Evolutionary conservation across 805 yeast species (phyloP).

Genomic region (Naumovozyma baii): DNA sequence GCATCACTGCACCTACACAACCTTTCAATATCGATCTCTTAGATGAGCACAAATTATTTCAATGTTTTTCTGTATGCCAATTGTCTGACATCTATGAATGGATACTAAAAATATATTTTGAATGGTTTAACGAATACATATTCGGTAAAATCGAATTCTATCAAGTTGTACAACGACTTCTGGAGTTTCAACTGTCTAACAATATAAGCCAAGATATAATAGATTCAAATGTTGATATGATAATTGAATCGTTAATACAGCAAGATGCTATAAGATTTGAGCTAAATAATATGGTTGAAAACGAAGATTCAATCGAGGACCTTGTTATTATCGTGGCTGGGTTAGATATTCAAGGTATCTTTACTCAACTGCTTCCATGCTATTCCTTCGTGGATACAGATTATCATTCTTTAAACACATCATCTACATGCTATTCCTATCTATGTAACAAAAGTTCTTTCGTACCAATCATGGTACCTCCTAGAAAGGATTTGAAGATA

Average conservation of each 20-base stretch:
- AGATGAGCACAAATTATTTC: slow-evolving; percentile 39
- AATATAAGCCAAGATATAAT: slow-evolving; percentile 43
- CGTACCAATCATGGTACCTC: slow-evolving; percentile 6
- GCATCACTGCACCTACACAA: slow-evolving; percentile 40
- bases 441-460: slow-evolving; percentile 13
- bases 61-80: slow-evolving; percentile 39
- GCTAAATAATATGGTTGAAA: slow-evolving; percentile 8
- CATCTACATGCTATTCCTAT: slow-evolving; percentile 40
- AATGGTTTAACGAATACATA: slow-evolving; percentile 44
- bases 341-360: slow-evolving; percentile 28
- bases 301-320: slow-evolving; percentile 20
- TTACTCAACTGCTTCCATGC: slow-evolving; percentile 30
- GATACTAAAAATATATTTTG: slow-evolving; percentile 39
- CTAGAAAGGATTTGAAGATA: slow-evolving; percentile 20
- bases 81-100: slow-evolving; percentile 43
- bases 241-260: slow-evolving; percentile 35
- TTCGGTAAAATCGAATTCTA: slow-evolving; percentile 45
- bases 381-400: slow-evolving; percentile 22
- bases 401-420: slow-evolving; percentile 35
- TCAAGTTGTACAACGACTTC: slow-evolving; percentile 41
- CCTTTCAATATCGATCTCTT: slow-evolving; percentile 47
- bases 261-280: slow-evolving; percentile 35
- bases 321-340: slow-evolving; percentile 31
- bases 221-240: slow-evolving; percentile 39
- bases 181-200: slow-evolving; percentile 43